Conservation (phyloP, 2,329 filamentous ascomycete genomes). For the Fusarium mundagurra region DNA sequence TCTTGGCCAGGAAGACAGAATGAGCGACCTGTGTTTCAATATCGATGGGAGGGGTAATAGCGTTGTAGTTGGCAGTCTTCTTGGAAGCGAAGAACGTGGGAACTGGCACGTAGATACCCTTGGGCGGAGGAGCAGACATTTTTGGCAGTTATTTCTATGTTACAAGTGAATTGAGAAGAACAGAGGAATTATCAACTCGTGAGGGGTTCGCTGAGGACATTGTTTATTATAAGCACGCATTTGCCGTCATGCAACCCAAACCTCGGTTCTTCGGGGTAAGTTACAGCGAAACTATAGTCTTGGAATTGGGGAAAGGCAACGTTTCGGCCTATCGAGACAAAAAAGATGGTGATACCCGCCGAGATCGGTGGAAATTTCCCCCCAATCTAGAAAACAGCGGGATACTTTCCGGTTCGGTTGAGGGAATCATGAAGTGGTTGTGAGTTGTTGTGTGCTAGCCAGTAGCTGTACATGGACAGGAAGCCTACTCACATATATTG, state of each 20-base stretch:
- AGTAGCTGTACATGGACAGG: not conserved
- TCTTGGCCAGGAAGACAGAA: conserved; percentile 67
- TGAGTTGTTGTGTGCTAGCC: not conserved
- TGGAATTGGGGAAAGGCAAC: conserved; percentile 12
- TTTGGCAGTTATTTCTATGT: not conserved
- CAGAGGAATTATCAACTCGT: not conserved
- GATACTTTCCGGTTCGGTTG: not conserved
- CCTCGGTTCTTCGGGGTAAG: conserved; percentile 39
- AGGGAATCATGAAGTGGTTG: not conserved
- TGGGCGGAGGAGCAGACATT: conserved; percentile 54
- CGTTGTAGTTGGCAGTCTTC: conserved; percentile 53
- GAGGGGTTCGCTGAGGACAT: conserved; percentile 27
- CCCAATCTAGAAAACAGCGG: not conserved
- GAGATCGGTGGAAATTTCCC: conserved; percentile 15
- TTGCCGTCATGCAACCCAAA: conserved; percentile 11
- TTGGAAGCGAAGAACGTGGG: conserved; percentile 70
- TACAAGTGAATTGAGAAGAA: not conserved
- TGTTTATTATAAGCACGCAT: conserved; percentile 34
- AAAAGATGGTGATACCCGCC: conserved; percentile 1
- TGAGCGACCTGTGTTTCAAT: conserved; percentile 67
- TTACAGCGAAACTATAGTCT: conserved; percentile 31
- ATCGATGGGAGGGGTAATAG: conserved; percentile 63
- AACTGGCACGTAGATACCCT: conserved; percentile 68
- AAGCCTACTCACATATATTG: not conserved
- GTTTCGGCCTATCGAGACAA: conserved; percentile 18